phyloP scores from a whole-genome alignment of 1,284 basidiomycete species.

The Fomitopsis palustris region DNA sequence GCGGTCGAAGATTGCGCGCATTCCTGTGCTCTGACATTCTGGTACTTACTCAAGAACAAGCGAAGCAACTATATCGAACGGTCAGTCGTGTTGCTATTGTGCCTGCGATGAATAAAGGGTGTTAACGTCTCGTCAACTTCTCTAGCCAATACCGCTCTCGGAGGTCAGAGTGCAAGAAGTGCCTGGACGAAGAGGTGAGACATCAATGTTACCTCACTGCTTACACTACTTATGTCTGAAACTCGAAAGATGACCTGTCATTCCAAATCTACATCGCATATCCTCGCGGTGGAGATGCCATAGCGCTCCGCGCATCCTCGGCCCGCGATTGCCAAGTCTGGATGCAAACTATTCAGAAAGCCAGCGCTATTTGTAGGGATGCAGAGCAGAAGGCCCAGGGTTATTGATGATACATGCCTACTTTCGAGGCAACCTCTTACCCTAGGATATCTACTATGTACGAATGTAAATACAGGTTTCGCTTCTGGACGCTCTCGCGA shows the following conservation, averaged over 20 bases:
- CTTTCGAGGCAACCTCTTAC: too few species aligned
- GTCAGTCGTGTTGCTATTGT: slow-evolving; percentile 41
- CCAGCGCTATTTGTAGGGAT: slow-evolving; percentile 16
- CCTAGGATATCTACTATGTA: too few species aligned
- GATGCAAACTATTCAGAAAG: slow-evolving; percentile 48
- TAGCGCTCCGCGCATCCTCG: slow-evolving; percentile 59
- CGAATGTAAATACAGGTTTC: neutral
- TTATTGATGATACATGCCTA: neutral
- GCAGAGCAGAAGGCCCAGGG: neutral
- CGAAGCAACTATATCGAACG: slow-evolving; percentile 76
- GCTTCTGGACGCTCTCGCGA: too few species aligned
- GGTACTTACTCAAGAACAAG: slow-evolving; percentile 69
- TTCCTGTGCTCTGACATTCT: slow-evolving; percentile 82
- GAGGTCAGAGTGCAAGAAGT: slow-evolving; percentile 57
- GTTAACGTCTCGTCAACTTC: neutral
- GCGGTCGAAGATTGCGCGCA: slow-evolving; percentile 73
- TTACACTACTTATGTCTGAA: neutral
- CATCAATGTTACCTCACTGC: neutral
- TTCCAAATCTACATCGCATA: slow-evolving; percentile 68
- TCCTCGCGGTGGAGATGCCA: slow-evolving; percentile 71
- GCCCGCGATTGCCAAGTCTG: slow-evolving; percentile 65
- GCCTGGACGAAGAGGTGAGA: slow-evolving; percentile 44
- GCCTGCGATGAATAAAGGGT: neutral
- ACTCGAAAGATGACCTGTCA: slow-evolving; percentile 51
- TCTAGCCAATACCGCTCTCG: slow-evolving; percentile 66